Evolutionary conservation across 441 rosid species (phyloP).

Genomic region (Brassica balearica): DNA sequence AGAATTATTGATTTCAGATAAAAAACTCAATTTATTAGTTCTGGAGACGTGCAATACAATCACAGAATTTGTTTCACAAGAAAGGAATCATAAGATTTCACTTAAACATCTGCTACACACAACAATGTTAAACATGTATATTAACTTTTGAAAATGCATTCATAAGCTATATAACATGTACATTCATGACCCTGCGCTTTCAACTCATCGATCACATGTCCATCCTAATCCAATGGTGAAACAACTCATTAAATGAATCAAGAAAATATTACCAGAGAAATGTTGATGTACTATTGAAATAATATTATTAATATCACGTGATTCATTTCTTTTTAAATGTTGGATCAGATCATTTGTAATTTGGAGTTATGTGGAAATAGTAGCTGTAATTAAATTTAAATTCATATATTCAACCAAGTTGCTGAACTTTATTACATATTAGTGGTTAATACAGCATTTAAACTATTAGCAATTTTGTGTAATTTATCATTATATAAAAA

Average conservation of each 20-base stretch:
- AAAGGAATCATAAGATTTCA: background rate
- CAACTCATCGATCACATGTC: slow-evolving; percentile 30
- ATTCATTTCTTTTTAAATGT: background rate
- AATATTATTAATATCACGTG: background rate
- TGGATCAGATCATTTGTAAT: background rate
- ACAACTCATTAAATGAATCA: slow-evolving; percentile 2
- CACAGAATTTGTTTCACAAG: background rate
- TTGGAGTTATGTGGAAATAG: background rate
- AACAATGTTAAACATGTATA: background rate
- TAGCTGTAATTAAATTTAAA: background rate
- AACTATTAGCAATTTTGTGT: background rate
- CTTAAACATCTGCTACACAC: background rate
- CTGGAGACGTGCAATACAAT: background rate
- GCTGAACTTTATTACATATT: background rate
- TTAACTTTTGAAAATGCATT: background rate
- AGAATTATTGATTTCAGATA: background rate
- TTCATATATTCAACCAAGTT: background rate
- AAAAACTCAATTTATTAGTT: background rate
- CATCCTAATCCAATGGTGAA: slow-evolving; percentile 25
- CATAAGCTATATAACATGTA: background rate
- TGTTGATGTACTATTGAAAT: background rate
- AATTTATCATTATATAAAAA: background rate
- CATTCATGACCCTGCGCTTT: slow-evolving; percentile 13
- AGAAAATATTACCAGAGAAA: background rate
- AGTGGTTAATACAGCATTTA: background rate